These are phyloP conservation scores for Phyllachora maydis DNA, from an alignment of 2,329 filamentous ascomycete genomes.

Conservation along the genomic window DNA sequence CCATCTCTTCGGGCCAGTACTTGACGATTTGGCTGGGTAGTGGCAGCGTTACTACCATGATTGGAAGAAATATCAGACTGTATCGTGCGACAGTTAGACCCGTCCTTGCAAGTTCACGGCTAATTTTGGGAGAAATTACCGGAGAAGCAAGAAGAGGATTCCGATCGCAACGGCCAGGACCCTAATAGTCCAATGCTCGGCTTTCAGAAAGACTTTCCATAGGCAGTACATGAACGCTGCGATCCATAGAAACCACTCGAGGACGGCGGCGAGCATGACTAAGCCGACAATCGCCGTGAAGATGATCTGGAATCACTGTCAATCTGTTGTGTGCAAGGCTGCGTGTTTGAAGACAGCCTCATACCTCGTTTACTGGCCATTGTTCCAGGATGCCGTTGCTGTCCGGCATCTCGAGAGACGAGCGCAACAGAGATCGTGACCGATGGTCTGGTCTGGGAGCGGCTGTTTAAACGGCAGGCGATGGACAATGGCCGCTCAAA, in stretches of 20 bases:
- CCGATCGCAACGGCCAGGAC: constrained; percentile 60
- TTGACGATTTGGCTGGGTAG: constrained; percentile 51
- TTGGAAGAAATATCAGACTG: constrained; percentile 72
- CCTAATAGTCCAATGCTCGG: constrained; percentile 69
- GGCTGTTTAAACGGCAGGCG: no score
- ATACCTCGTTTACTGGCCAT: constrained; percentile 31
- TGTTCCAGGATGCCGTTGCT: no score
- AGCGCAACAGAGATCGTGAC: no score
- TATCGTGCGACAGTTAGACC: no score
- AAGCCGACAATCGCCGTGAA: constrained; percentile 66
- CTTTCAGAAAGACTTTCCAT: constrained; percentile 71
- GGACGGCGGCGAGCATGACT: constrained; percentile 63
- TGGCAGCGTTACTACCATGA: constrained; percentile 86
- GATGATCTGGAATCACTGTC: constrained; percentile 48
- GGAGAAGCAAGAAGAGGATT: constrained; percentile 49
- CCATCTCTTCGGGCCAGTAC: constrained; percentile 50
- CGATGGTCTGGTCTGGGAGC: no score
- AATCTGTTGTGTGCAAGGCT: neutral
- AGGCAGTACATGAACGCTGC: constrained; percentile 88
- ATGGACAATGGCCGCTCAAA: no score
- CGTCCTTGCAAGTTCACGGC: no score
- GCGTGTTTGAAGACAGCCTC: neutral
- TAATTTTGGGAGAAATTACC: no score
- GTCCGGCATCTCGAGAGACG: no score
- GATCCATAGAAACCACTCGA: constrained; percentile 92